These are phyloP conservation scores for Epichloe sylvatica DNA, from an alignment of 2,329 filamentous ascomycete species.

Conservation along the genomic window DNA sequence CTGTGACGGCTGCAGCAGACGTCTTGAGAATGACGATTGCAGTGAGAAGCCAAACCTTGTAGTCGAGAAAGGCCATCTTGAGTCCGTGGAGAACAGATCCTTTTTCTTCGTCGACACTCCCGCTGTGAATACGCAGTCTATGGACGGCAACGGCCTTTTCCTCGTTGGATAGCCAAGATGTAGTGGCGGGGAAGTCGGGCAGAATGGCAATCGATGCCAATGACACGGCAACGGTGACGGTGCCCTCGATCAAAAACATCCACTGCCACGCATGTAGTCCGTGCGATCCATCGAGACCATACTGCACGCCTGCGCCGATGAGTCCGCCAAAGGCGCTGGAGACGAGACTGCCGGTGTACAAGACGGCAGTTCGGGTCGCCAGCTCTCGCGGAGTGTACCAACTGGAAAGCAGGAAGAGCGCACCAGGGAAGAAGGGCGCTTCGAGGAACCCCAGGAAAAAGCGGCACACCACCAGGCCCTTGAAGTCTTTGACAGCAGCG, in stretches of 20 bases:
- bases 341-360: constrained; percentile 28
- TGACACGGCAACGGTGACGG: constrained; percentile 16
- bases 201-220: constrained; percentile 10
- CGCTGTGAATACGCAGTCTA: constrained; percentile 4
- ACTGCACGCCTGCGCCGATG: constrained; percentile 29
- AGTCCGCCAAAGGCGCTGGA: constrained; percentile 28
- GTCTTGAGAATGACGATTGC: constrained; percentile 8
- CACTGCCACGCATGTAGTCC: constrained; percentile 19
- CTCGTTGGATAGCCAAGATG: constrained; percentile 19
- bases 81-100: constrained; percentile 10
- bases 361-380: constrained; percentile 27
- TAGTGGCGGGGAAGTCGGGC: constrained; percentile 26
- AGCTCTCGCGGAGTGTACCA: constrained; percentile 41
- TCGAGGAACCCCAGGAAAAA: constrained; percentile 28
- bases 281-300: constrained; percentile 14
- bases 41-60: constrained; percentile 9
- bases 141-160: constrained; percentile 11
- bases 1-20: constrained; percentile 6
- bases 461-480: constrained; percentile 26
- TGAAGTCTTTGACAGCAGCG: constrained; percentile 26
- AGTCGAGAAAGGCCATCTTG: constrained; percentile 16
- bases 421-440: constrained; percentile 24
- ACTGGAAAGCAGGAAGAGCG: constrained; percentile 30
- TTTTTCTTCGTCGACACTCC: constrained; percentile 8
- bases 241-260: constrained; percentile 21